These are phyloP conservation scores for Symbiodinium pilosum DNA, from an alignment of 73 alveolate species.

Conservation along the genomic window DNA sequence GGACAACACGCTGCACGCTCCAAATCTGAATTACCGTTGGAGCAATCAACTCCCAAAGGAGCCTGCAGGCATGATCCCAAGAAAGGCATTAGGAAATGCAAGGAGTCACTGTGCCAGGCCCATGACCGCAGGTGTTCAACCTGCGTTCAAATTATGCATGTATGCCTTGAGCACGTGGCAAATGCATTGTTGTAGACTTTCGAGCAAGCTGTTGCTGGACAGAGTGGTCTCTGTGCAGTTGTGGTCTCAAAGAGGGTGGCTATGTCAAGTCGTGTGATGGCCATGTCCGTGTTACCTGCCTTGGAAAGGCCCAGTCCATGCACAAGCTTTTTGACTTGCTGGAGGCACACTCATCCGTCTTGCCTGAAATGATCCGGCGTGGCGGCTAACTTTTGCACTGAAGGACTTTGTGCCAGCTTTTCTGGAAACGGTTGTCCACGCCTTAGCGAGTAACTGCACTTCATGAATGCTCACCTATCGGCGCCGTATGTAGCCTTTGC, in stretches of 20 bases:
- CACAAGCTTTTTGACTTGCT: conserved; percentile 92
- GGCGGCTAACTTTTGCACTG: too few relatives aligned
- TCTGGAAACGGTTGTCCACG: conserved; percentile 66
- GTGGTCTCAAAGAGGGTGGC: too few relatives aligned
- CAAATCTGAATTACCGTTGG: too few relatives aligned
- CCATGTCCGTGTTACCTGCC: not conserved
- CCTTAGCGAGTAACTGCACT: too few relatives aligned
- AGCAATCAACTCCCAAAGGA: too few relatives aligned
- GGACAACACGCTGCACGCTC: too few relatives aligned
- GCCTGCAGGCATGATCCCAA: too few relatives aligned
- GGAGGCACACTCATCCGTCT: conserved; percentile 6
- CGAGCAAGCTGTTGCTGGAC: not conserved
- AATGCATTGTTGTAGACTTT: not conserved
- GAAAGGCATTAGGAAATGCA: too few relatives aligned
- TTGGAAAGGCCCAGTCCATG: conserved; percentile 70
- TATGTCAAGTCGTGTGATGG: too few relatives aligned
- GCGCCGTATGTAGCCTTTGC: not conserved
- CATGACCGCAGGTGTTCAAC: too few relatives aligned
- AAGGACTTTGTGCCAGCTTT: conserved; percentile 89
- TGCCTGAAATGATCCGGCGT: not conserved
- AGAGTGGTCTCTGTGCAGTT: not conserved
- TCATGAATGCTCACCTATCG: not conserved
- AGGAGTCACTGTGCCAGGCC: too few relatives aligned
- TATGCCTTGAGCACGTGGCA: not conserved
- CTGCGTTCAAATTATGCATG: not conserved